These are phyloP conservation scores for Gracilaria domingensis DNA, from an alignment of 23 red algal genomes.

Conservation along the genomic window DNA sequence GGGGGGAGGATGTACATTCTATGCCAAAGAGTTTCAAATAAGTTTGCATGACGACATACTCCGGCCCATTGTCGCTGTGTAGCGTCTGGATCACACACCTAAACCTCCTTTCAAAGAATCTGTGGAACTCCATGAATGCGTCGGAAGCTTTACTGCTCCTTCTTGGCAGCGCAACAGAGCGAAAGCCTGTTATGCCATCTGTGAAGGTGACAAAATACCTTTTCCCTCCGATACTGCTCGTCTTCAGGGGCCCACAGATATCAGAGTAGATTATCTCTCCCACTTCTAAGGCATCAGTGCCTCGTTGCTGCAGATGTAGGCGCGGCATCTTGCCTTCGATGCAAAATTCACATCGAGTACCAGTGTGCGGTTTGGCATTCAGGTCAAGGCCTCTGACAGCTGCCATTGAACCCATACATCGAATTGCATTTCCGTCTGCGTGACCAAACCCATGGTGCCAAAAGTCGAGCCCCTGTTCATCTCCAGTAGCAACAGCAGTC, in stretches of 20 bases:
- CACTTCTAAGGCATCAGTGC: background rate
- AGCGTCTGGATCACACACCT: background rate
- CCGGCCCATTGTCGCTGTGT: conserved; percentile 8
- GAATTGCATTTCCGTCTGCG: background rate
- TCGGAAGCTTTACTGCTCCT: background rate
- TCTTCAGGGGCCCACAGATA: conserved; percentile 28
- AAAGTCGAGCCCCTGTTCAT: background rate
- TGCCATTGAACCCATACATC: background rate
- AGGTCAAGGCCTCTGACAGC: background rate
- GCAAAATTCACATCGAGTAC: conserved; percentile 1
- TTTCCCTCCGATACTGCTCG: conserved; percentile 7
- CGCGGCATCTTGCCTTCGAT: conserved; percentile 28
- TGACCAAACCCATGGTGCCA: conserved; percentile 29
- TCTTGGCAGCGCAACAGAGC: background rate
- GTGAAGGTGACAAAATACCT: conserved; percentile 31
- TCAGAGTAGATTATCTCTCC: conserved; percentile 17
- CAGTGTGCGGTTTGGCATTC: background rate
- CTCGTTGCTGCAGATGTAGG: background rate
- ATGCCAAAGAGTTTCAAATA: conserved; percentile 11
- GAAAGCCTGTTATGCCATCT: background rate
- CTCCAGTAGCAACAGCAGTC: background rate
- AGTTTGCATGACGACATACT: background rate
- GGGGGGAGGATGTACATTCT: background rate
- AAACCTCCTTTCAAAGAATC: background rate
- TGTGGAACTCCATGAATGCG: background rate